Conservation (phyloP, 805 yeast genomes). For the Lachancea dasiensis region DNA sequence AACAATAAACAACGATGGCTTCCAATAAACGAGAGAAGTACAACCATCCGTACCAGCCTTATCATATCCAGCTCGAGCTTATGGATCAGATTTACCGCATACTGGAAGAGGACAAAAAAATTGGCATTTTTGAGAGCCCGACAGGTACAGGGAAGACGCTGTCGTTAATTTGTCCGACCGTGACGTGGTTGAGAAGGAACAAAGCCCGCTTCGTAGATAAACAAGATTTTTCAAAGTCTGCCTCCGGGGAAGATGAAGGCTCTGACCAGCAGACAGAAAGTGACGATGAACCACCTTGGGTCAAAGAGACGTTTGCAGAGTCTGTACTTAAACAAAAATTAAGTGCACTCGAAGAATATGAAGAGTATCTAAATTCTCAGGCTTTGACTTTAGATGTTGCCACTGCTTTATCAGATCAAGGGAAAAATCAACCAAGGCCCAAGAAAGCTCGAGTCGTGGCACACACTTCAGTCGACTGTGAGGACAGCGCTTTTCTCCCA, state of each 20-base stretch:
- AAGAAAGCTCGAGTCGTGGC: conserved; percentile 16
- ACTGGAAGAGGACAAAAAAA: conserved; percentile 43
- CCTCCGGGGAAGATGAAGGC: no score
- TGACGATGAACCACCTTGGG: conserved; percentile 70
- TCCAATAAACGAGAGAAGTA: conserved; percentile 31
- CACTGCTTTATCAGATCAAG: not conserved
- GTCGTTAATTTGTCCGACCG: conserved; percentile 75
- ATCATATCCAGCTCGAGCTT: conserved; percentile 66
- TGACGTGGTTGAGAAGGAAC: conserved; percentile 71
- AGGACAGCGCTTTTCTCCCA: conserved; percentile 14
- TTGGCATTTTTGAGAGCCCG: conserved; percentile 86
- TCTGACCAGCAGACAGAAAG: conserved; percentile 34
- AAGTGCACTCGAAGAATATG: conserved; percentile 31
- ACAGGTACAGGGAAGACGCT: conserved; percentile 94
- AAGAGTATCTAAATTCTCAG: conserved; percentile 31
- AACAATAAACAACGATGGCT: no score
- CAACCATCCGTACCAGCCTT: conserved; percentile 79
- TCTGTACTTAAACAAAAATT: conserved; percentile 22
- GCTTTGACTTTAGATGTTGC: conserved; percentile 10
- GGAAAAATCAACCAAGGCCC: not conserved
- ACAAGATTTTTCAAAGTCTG: conserved; percentile 16
- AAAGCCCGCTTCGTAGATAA: conserved; percentile 26
- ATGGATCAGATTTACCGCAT: conserved; percentile 72
- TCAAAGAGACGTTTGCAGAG: conserved; percentile 37
- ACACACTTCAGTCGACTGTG: conserved; percentile 27